phyloP scores from a whole-genome alignment of 768 basidiomycete genomes.

The Exidia glandulosa region DNA sequence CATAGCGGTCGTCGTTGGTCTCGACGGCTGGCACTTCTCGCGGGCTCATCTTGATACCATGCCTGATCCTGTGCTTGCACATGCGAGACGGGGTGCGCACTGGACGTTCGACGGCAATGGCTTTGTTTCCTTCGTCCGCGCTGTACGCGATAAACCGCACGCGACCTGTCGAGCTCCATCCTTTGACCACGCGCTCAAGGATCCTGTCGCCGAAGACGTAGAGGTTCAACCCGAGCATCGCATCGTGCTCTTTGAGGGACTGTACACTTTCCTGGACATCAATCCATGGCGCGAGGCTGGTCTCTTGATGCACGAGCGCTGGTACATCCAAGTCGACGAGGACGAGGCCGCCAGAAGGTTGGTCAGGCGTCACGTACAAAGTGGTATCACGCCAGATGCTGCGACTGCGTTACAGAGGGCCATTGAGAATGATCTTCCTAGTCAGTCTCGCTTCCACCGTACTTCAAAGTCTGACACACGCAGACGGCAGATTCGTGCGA shows the following conservation, averaged over 20 bases:
- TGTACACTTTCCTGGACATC: conserved; percentile 73
- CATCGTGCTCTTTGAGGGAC: conserved; percentile 77
- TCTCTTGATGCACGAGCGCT: conserved; percentile 60
- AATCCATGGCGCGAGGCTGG: conserved; percentile 64
- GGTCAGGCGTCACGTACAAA: conserved; percentile 63
- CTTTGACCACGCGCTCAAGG: conserved; percentile 82
- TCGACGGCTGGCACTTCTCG: conserved; percentile 90
- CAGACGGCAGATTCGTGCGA: neutral
- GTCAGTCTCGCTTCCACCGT: conserved; percentile 22
- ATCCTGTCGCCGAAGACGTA: conserved; percentile 55
- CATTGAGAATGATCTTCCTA: conserved; percentile 68
- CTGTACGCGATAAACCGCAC: conserved; percentile 30
- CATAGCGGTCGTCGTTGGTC: conserved; percentile 55
- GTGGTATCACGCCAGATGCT: conserved; percentile 55
- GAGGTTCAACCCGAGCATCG: conserved; percentile 53
- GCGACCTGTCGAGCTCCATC: conserved; percentile 50
- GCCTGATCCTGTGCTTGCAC: conserved; percentile 65
- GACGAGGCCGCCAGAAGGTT: conserved; percentile 32
- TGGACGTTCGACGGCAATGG: conserved; percentile 82
- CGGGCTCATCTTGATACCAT: conserved; percentile 66
- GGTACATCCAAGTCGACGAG: conserved; percentile 56
- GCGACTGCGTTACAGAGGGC: conserved; percentile 61
- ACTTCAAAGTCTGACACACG: neutral
- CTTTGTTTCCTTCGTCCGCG: conserved; percentile 57
- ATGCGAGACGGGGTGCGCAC: conserved; percentile 71